phyloP scores from a whole-genome alignment of 78 protist species.

The Capsaspora owczarzaki region DNA sequence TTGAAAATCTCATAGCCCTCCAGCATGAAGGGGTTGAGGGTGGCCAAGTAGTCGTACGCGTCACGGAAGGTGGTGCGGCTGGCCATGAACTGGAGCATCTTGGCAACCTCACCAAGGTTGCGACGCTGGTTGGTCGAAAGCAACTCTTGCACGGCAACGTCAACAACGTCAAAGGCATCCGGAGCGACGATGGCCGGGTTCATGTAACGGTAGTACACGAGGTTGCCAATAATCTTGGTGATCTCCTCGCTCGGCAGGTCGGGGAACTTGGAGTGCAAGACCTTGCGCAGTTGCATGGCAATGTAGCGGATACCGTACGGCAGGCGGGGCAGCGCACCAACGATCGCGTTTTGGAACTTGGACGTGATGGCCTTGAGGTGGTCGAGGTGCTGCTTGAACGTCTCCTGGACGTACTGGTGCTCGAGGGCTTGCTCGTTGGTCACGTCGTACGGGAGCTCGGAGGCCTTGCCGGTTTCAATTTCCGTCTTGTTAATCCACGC shows the following conservation, averaged over 20 bases:
- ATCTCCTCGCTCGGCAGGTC: not conserved
- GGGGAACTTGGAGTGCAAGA: not conserved
- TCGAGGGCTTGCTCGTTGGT: slow-evolving; percentile 1
- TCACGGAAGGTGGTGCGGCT: not conserved
- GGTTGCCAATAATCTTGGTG: slow-evolving; percentile 3
- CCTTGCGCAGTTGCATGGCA: not conserved
- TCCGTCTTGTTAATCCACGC: not conserved
- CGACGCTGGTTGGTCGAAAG: not conserved
- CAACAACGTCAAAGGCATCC: slow-evolving; percentile 12
- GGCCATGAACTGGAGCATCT: not conserved
- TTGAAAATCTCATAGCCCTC: not conserved
- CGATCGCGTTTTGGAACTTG: not conserved
- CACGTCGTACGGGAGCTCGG: slow-evolving; percentile 12
- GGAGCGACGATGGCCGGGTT: slow-evolving; percentile 28
- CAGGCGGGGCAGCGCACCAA: not conserved
- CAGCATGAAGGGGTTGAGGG: not conserved
- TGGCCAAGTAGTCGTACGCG: too few species aligned
- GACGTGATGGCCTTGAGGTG: not conserved
- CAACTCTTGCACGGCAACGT: not conserved
- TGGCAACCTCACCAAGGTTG: slow-evolving; percentile 19
- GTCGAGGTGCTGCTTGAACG: not conserved
- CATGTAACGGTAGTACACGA: slow-evolving; percentile 22
- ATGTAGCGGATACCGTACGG: slow-evolving; percentile 13
- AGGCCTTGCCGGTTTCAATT: slow-evolving; percentile 2
- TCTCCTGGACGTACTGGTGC: not conserved